phyloP scores from a whole-genome alignment of 139 green algal genomes.

The Chlamydomonas eustigma region DNA sequence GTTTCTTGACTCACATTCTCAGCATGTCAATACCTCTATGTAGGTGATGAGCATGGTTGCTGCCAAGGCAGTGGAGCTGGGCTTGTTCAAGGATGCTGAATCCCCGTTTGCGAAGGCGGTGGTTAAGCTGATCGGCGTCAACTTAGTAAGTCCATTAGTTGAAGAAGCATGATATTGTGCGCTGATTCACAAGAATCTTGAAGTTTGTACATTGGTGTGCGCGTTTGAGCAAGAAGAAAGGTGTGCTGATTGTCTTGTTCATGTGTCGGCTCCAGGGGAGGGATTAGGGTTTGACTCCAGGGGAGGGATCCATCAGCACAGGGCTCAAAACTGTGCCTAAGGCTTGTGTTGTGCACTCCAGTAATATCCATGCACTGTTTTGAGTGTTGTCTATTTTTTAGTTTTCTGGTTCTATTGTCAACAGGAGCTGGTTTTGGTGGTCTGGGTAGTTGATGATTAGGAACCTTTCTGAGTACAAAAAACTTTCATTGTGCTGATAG shows the following conservation, averaged over 20 bases:
- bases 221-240: too few relatives aligned
- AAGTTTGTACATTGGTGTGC: too few relatives aligned
- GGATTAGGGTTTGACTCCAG: too few relatives aligned
- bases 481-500: conserved; percentile 7
- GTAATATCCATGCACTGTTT: background rate
- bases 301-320: too few relatives aligned
- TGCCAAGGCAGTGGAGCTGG: conserved; percentile 17
- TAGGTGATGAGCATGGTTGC: background rate
- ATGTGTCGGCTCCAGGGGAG: too few relatives aligned
- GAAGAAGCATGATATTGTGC: too few relatives aligned
- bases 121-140: conserved; percentile 51
- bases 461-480: background rate
- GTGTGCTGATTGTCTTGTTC: too few relatives aligned
- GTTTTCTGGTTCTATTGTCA: background rate
- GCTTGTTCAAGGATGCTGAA: conserved; percentile 52
- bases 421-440: background rate
- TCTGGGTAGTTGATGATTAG: background rate
- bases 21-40: too few relatives aligned
- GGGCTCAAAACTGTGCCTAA: background rate
- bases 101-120: conserved; percentile 55
- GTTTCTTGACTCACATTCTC: too few relatives aligned
- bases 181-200: too few relatives aligned
- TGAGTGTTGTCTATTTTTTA: background rate
- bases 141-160: conserved; percentile 40
- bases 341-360: background rate